Percentiles rank a stretch among this genome's conserved stretches.
phyloP scores from a whole-genome alignment of 352 stramenopile species.

The Phytophthora ramorum region DNA sequence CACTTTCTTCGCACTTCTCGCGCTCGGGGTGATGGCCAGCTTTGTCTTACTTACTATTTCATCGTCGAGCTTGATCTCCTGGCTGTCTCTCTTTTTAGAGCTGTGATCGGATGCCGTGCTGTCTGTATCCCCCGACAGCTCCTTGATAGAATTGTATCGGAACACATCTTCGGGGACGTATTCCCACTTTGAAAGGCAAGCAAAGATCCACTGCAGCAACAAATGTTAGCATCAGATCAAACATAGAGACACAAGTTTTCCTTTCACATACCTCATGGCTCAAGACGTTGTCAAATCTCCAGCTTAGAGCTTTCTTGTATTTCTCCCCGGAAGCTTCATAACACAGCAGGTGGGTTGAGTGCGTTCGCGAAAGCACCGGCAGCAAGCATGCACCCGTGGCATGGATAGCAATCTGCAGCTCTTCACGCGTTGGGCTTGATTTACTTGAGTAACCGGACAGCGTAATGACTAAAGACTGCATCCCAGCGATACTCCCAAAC shows the following conservation, averaged over 20 bases:
- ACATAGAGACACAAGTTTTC: not conserved
- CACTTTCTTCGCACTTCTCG: constrained; percentile 38
- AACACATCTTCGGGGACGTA: constrained; percentile 65
- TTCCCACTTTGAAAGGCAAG: constrained; percentile 72
- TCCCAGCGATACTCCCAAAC: constrained; percentile 75
- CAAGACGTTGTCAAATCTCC: constrained; percentile 83
- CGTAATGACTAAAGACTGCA: constrained; percentile 85
- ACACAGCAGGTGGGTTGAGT: constrained; percentile 86
- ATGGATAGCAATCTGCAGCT: constrained; percentile 86
- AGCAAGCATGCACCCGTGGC: constrained; percentile 86
- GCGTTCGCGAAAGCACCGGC: constrained; percentile 77
- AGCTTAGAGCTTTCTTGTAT: constrained; percentile 86
- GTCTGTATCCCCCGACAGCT: constrained; percentile 28
- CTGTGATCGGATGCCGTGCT: constrained; percentile 30
- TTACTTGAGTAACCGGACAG: constrained; percentile 84
- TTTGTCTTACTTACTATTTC: constrained; percentile 36
- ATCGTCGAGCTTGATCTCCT: constrained; percentile 20
- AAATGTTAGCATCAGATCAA: constrained; percentile 12
- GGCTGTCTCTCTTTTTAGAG: constrained; percentile 35
- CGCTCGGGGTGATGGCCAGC: constrained; percentile 27
- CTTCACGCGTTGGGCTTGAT: constrained; percentile 77
- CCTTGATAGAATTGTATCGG: constrained; percentile 42
- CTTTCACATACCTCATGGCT: constrained; percentile 68
- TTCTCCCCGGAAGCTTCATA: constrained; percentile 84
- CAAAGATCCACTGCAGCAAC: constrained; percentile 72